Base-by-base conservation (phyloP, 805 yeast species). In the Metschnikowia proteae region DNA sequence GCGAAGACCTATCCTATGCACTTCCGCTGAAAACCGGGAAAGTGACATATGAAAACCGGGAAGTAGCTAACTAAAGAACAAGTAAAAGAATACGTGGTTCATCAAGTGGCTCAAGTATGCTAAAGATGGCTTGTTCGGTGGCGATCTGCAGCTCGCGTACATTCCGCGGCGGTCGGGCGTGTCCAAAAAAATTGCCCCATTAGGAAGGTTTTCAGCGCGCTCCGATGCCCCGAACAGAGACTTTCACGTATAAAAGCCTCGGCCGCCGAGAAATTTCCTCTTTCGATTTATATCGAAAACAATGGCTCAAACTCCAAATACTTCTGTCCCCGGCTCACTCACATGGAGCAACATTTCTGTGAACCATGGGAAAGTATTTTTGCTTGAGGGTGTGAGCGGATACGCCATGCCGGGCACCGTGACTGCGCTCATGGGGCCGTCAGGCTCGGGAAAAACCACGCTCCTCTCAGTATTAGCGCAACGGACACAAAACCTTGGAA, bases 401-500 rank as follows among this genome's bases (percentile, higher is more conserved):
- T 43, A 22, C 17, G 52, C 50, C 10, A 17, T 25, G n/a, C 46
- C 50, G 1, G 52, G 54, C 3, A 45, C 52, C 11, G 47, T 89
- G 28, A 74, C 88, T 63, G 95, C 95, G 4, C 84, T 88, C 10
- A 76, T 89, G 70, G 96, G 96, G 3, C 92, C 95, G 0, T 84
- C 91, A 0, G 96, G 96, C 0, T 81, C 89, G 3, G 96, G 96
- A 3, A 88, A 88, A 60, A 88, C 96, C 0, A 86, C 96, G 0
- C 61, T 88, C 43, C 68, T 88, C 22, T 88, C 88, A 59, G 79
- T 81, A 0, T 62, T 84, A 41, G 81, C 88, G 0, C 75, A 80
- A 38, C 64, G 84, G 51, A 69, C 75, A 13, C 66, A 60, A 46
- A 62, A 68, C 6, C 67, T 74, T 11, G 63, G 71, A 30, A 72